A percentile compares a stretch with the other conserved stretches of the same genome.
Evolutionary conservation across 2,329 filamentous ascomycete genomes (phyloP).

Genomic region (Arachnomyces sp.): DNA sequence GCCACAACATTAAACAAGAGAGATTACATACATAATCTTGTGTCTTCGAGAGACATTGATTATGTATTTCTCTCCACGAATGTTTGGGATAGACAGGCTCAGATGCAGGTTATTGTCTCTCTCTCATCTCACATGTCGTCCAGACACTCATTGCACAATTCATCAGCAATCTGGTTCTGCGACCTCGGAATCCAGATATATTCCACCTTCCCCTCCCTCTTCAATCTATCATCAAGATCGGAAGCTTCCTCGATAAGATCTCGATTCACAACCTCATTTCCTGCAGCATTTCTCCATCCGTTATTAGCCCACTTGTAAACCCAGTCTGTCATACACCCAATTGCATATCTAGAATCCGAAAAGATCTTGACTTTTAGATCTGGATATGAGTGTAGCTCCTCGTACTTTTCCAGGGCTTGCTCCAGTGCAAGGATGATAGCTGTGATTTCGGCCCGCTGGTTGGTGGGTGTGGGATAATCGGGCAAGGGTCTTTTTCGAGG

Average conservation of each 20-base stretch:
- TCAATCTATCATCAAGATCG: conserved; percentile 19
- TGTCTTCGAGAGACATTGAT: no score
- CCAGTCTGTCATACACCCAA: conserved; percentile 27
- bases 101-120: no score
- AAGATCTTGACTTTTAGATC: conserved; percentile 22
- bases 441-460: conserved; percentile 29
- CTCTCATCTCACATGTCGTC: conserved; percentile 18
- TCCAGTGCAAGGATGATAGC: conserved; percentile 41
- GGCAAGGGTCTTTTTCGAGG: conserved; percentile 5
- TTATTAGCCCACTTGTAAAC: conserved; percentile 25
- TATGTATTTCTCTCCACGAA: no score
- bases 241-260: conserved; percentile 26
- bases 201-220: conserved; percentile 19
- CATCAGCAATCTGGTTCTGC: conserved; percentile 26
- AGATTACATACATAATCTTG: no score
- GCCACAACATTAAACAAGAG: no score
- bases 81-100: no score
- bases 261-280: conserved; percentile 25
- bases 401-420: conserved; percentile 32
- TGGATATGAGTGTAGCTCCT: conserved; percentile 12
- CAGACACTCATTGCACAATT: conserved; percentile 22
- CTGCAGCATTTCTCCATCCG: conserved; percentile 24
- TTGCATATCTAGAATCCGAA: conserved; percentile 30
- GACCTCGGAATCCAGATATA: conserved; percentile 28
- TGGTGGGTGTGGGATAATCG: conserved; percentile 20